These are phyloP conservation scores for Nannizzia gypsea DNA, from an alignment of 2,329 filamentous ascomycete genomes.

Conservation along the genomic window DNA sequence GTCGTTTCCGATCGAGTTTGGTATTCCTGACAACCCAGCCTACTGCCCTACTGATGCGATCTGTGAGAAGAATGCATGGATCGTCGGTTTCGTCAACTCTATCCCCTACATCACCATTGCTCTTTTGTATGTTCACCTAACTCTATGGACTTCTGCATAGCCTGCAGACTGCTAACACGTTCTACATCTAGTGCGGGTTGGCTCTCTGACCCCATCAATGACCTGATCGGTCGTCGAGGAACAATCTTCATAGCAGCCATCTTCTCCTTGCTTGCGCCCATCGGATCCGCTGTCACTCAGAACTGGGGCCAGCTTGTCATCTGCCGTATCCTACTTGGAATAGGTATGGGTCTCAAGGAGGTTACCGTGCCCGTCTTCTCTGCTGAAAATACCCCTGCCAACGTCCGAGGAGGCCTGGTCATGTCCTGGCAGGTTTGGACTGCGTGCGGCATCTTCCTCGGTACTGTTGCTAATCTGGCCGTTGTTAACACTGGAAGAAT, in stretches of 20 bases:
- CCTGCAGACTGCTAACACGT: slow-evolving; percentile 43
- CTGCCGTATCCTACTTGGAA: slow-evolving; percentile 45
- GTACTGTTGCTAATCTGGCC: slow-evolving; percentile 54
- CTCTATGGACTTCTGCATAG: slow-evolving; percentile 40
- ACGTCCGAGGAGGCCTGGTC: slow-evolving; percentile 45
- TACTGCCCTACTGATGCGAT: slow-evolving; percentile 15
- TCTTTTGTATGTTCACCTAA: slow-evolving; percentile 32
- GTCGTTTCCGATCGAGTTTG: slow-evolving; percentile 38
- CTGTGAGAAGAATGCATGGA: slow-evolving; percentile 38
- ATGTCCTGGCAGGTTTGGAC: slow-evolving; percentile 46
- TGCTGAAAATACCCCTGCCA: slow-evolving; percentile 44
- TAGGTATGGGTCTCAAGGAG: slow-evolving; percentile 51
- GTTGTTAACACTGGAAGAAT: slow-evolving; percentile 49
- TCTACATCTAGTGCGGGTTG: slow-evolving; percentile 47
- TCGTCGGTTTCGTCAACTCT: slow-evolving; percentile 52
- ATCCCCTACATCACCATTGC: slow-evolving; percentile 40
- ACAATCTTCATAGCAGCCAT: slow-evolving; percentile 53
- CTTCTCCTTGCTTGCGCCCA: slow-evolving; percentile 55
- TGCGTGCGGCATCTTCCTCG: slow-evolving; percentile 51
- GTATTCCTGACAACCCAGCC: slow-evolving; percentile 34
- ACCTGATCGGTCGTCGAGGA: slow-evolving; percentile 47
- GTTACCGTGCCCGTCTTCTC: slow-evolving; percentile 47
- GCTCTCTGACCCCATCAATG: slow-evolving; percentile 55
- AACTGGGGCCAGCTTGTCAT: slow-evolving; percentile 47
- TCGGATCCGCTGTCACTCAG: slow-evolving; percentile 51